These are phyloP conservation scores for Porosira glacialis DNA, from an alignment of 352 stramenopile species.

Conservation along the genomic window DNA sequence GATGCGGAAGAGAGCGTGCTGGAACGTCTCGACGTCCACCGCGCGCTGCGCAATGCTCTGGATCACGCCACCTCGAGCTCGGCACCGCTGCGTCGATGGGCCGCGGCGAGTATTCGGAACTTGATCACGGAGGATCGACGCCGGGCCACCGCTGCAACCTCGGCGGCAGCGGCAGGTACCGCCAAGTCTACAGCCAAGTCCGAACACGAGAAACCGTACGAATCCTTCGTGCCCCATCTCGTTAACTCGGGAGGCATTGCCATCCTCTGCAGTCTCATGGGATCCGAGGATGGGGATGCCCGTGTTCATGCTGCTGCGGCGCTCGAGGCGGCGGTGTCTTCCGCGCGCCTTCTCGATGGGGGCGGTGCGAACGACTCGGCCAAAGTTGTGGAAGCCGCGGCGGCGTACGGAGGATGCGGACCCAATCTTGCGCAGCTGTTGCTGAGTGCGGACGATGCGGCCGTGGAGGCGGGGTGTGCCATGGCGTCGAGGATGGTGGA, in stretches of 20 bases:
- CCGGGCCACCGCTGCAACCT: conserved; percentile 48
- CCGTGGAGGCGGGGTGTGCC: conserved; percentile 66
- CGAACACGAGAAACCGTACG: no score
- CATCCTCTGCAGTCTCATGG: conserved; percentile 71
- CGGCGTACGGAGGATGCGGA: conserved; percentile 60
- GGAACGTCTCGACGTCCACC: conserved; percentile 57
- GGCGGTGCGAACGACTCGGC: conserved; percentile 56
- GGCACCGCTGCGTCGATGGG: conserved; percentile 69
- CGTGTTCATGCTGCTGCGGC: conserved; percentile 64
- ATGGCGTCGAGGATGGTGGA: conserved; percentile 65
- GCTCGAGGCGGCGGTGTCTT: conserved; percentile 52
- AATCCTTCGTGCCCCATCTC: conserved; percentile 65
- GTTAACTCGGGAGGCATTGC: conserved; percentile 67
- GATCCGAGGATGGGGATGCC: conserved; percentile 69
- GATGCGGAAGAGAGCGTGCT: conserved; percentile 4
- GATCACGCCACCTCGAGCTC: conserved; percentile 68
- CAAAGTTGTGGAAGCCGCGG: conserved; percentile 68
- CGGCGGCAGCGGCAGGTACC: no score
- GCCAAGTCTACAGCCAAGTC: no score
- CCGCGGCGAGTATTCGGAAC: conserved; percentile 60
- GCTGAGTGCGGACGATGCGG: conserved; percentile 68
- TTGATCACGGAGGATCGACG: conserved; percentile 71
- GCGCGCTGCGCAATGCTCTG: conserved; percentile 62
- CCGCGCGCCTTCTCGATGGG: no score
- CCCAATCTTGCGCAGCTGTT: conserved; percentile 65